Evolutionary conservation across 192 early-diverging fungal species (phyloP).

Genomic region (Lobulomyces angularis): DNA sequence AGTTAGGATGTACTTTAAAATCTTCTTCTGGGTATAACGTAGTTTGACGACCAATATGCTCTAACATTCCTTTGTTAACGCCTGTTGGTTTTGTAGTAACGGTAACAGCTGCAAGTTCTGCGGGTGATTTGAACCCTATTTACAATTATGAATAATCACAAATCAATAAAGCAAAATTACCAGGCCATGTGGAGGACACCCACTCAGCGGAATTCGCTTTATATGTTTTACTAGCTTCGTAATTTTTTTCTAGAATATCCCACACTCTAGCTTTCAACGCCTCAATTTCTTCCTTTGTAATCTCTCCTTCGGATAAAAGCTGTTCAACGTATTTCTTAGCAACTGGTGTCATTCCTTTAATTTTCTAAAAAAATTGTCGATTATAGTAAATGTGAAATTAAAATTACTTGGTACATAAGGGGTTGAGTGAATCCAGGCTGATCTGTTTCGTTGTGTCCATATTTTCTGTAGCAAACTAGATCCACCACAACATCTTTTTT

Average conservation of each 20-base stretch:
- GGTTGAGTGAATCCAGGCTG: slow-evolving; percentile 98
- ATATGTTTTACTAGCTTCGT: slow-evolving; percentile 77
- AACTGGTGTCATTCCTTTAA: slow-evolving; percentile 72
- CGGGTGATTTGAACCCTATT: slow-evolving; percentile 75
- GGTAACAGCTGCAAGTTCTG: slow-evolving; percentile 56
- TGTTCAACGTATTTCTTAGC: slow-evolving; percentile 75
- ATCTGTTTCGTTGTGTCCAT: slow-evolving; percentile 99
- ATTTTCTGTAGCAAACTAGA: slow-evolving; percentile 91
- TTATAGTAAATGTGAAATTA: slow-evolving; percentile 24
- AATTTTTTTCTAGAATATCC: slow-evolving; percentile 86
- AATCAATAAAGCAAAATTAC: too few species aligned
- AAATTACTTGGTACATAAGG: slow-evolving; percentile 69
- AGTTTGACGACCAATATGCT: slow-evolving; percentile 72
- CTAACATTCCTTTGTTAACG: slow-evolving; percentile 57
- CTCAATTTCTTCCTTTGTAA: slow-evolving; percentile 70
- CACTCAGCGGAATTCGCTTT: slow-evolving; percentile 82
- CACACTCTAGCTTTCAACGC: slow-evolving; percentile 85
- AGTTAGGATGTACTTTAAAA: slow-evolving; percentile 77
- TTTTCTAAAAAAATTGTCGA: slow-evolving; percentile 71
- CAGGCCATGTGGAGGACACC: slow-evolving; percentile 89
- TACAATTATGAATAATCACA: too few species aligned
- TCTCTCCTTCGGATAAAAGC: slow-evolving; percentile 70
- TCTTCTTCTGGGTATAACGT: slow-evolving; percentile 67
- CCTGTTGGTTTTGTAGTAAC: slow-evolving; percentile 58
- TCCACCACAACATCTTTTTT: slow-evolving; percentile 95